Percentiles rank a stretch among this genome's conserved stretches.
Evolutionary conservation across 805 yeast species (phyloP).

Genomic region (Hanseniaspora hatyaiensis): DNA sequence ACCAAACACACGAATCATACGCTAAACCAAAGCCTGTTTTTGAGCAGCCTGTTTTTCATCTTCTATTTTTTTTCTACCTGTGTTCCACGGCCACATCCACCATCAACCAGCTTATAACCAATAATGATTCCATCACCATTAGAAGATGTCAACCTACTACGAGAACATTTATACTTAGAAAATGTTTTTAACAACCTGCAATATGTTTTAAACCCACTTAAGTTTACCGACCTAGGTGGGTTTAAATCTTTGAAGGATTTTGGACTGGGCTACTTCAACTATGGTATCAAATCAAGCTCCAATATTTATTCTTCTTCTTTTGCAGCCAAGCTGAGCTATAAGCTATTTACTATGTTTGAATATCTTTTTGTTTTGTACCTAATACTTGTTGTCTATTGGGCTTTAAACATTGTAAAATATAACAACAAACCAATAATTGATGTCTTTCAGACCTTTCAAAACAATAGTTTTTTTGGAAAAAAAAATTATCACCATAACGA

Average conservation of each 20-base stretch:
- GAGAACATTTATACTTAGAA: slow-evolving; percentile 32
- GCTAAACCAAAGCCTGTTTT: too few relatives aligned
- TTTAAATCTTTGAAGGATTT: slow-evolving; percentile 24
- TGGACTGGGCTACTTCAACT: slow-evolving; percentile 31
- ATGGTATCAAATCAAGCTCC: slow-evolving; percentile 20
- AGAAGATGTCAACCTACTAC: slow-evolving; percentile 29
- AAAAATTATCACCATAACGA: not conserved
- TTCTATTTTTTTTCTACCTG: not conserved
- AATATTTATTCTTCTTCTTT: slow-evolving; percentile 23
- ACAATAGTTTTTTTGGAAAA: too few relatives aligned
- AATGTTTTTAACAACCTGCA: slow-evolving; percentile 22
- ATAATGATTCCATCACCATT: slow-evolving; percentile 29
- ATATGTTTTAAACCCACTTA: slow-evolving; percentile 24
- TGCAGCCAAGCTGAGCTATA: slow-evolving; percentile 20
- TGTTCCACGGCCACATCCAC: not conserved
- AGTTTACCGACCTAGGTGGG: slow-evolving; percentile 27
- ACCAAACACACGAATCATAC: too few relatives aligned
- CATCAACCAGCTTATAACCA: not conserved
- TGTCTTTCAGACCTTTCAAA: too few relatives aligned
- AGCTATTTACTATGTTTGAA: slow-evolving; percentile 23
- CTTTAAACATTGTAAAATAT: not conserved
- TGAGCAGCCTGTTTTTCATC: too few relatives aligned
- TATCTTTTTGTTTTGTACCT: slow-evolving; percentile 21
- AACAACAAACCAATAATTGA: too few relatives aligned
- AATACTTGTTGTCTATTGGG: slow-evolving; percentile 10